phyloP scores from a whole-genome alignment of 2,329 filamentous ascomycete species.

The Aspergillus melleus region DNA sequence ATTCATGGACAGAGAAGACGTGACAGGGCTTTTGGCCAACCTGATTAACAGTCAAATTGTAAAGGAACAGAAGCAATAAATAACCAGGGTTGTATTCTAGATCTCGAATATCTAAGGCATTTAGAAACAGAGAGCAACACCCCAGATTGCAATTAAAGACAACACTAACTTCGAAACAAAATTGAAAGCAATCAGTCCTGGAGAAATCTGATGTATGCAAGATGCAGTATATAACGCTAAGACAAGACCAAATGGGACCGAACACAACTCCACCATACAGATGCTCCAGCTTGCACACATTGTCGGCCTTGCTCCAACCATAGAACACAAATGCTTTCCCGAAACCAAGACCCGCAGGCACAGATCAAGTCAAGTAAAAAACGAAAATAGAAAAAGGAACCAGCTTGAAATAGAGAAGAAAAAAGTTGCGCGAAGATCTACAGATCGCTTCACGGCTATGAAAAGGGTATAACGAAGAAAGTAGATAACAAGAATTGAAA shows the following conservation, averaged over 20 bases:
- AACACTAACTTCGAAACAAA: neutral
- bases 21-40: constrained; percentile 31
- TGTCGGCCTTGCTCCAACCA: constrained; percentile 10
- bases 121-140: neutral
- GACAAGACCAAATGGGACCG: constrained; percentile 7
- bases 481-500: constrained; percentile 18
- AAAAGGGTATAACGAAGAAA: constrained; percentile 18
- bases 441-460: constrained; percentile 12
- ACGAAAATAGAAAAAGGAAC: constrained; percentile 7
- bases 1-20: constrained; percentile 41
- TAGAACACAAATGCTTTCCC: constrained; percentile 10
- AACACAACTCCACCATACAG: constrained; percentile 17
- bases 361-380: neutral
- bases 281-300: constrained; percentile 12
- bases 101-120: neutral
- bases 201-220: constrained; percentile 1
- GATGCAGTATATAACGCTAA: constrained; percentile 13
- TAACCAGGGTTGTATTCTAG: neutral
- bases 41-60: constrained; percentile 33
- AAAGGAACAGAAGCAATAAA: constrained; percentile 23
- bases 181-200: neutral
- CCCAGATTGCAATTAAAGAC: neutral
- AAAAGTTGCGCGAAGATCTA: constrained; percentile 4
- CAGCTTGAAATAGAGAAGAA: neutral
- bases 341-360: constrained; percentile 7